Conservation (phyloP, 1,139 yeast genomes). For the Maudiozyma humilis region DNA sequence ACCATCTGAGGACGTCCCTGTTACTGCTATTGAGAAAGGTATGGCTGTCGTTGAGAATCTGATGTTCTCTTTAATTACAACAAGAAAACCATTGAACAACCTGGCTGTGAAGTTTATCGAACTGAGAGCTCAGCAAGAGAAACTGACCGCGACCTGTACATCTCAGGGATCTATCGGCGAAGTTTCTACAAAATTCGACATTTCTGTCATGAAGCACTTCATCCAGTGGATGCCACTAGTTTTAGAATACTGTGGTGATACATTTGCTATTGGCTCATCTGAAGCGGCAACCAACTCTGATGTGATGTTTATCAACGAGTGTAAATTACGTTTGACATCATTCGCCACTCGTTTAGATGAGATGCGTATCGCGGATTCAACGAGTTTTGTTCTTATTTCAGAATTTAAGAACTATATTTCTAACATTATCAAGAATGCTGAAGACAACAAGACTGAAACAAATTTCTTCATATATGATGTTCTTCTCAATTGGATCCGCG, state of each 20-base stretch:
- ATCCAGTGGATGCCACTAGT: slow-evolving; percentile 43
- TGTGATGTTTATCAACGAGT: slow-evolving; percentile 15
- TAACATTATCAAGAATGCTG: slow-evolving; percentile 19
- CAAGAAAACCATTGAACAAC: slow-evolving; percentile 40
- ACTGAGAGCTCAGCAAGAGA: slow-evolving; percentile 15
- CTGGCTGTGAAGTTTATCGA: slow-evolving; percentile 26
- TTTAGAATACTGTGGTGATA: slow-evolving; percentile 39
- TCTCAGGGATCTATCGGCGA: slow-evolving; percentile 15
- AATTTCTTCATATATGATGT: slow-evolving; percentile 42
- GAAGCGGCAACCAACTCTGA: slow-evolving; percentile 11
- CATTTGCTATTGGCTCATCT: slow-evolving; percentile 7
- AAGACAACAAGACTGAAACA: slow-evolving; percentile 32
- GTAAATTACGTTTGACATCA: slow-evolving; percentile 13
- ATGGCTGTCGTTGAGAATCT: slow-evolving; percentile 74
- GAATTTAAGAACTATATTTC: slow-evolving; percentile 22
- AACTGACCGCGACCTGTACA: slow-evolving; percentile 18
- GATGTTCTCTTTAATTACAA: slow-evolving; percentile 44
- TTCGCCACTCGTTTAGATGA: slow-evolving; percentile 10
- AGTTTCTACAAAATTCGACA: slow-evolving; percentile 8
- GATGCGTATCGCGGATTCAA: slow-evolving; percentile 15
- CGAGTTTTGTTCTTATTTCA: slow-evolving; percentile 17
- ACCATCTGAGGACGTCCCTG: slow-evolving; percentile 68
- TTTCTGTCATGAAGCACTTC: slow-evolving; percentile 10
- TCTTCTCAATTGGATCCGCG: slow-evolving; percentile 36
- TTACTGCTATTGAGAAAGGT: slow-evolving; percentile 65